These are phyloP conservation scores for Metschnikowia koreensis DNA, from an alignment of 805 yeast genomes.

Conservation along the genomic window DNA sequence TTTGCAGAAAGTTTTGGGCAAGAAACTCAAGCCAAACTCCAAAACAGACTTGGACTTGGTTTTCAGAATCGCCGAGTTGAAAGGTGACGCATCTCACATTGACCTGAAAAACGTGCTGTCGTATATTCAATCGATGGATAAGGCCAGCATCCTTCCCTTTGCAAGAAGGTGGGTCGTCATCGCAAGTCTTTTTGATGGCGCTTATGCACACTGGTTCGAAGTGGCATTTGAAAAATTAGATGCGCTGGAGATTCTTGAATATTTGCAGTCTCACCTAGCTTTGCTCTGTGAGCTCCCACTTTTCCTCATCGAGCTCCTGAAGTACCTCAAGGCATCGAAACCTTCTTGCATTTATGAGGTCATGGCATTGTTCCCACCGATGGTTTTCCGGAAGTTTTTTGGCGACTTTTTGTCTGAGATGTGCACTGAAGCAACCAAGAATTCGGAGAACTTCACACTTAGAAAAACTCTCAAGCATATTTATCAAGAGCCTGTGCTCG, in stretches of 20 bases:
- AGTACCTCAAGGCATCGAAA: background rate
- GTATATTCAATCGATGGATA: conserved; percentile 16
- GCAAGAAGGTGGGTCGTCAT: conserved; percentile 55
- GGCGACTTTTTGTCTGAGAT: conserved; percentile 2
- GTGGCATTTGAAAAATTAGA: conserved; percentile 1
- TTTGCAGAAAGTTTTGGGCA: conserved; percentile 14
- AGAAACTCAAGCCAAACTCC: background rate
- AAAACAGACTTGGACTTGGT: conserved; percentile 25
- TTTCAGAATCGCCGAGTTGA: conserved; percentile 53
- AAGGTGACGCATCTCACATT: conserved; percentile 27
- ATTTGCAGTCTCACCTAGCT: conserved; percentile 1
- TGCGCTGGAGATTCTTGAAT: background rate
- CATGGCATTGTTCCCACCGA: conserved; percentile 7
- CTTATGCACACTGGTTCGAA: conserved; percentile 9
- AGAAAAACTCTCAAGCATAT: conserved; percentile 36
- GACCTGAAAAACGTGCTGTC: conserved; percentile 12
- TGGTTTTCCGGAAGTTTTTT: conserved; percentile 13
- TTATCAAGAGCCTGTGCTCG: conserved; percentile 52
- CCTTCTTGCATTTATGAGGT: conserved; percentile 3
- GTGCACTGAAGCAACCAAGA: background rate
- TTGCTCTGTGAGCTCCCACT: conserved; percentile 13
- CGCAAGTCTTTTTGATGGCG: conserved; percentile 32
- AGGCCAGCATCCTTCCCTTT: conserved; percentile 1
- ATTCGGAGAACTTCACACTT: conserved; percentile 2
- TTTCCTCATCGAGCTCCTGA: conserved; percentile 9